Evolutionary conservation across 1,139 yeast genomes (phyloP), one percentile per base, ranked within the genome.

Genomic region (Geotrichum cucujoidarum): DNA sequence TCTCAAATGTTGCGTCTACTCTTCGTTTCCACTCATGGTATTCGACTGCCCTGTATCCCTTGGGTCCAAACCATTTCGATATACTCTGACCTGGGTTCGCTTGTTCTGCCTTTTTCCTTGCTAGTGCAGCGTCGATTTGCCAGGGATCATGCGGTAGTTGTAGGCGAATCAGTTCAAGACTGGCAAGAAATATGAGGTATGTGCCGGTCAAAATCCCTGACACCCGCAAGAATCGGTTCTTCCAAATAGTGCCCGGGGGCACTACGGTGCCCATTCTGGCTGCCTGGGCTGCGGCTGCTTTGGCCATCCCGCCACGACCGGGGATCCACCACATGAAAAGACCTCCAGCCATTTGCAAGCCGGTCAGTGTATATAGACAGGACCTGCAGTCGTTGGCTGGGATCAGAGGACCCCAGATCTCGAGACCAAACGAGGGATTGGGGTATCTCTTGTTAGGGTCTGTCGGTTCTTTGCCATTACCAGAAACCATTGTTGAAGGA

Each of bases 391-490:
- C 69, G 47, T 58, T 64, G 13, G 69, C 69, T 4, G 69, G 69
- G 5, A 65, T 59, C 25, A 65, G 53, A 1, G 69, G 69, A 14
- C 69, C 69, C 69, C 69, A 65, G 20, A 62, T 39, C 22, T 56
- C 50, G 29, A 65, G 57, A 1, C 69, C 69, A 37, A 63, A 54
- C 35, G 63, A 55, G 10, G 69, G 69, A 47, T 65, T 65, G 36
- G 53, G 53, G 29, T 55, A 49, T 30, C 57, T 43, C 39, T 35
- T 43, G 32, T 43, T 45, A 4, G 53, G 45, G 20, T 51, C 53
- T 7, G 37, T 46, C 3, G 51, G 53, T 20, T 39, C 43, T 29
- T 30, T 32, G 18, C 20, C 4, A 14, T 32, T 13, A 14, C 18
- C 14, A 6, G 27, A 24, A 24, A 24, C 27, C 27, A 24, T 24